These are phyloP conservation scores for Aspergillus sp. DNA, from an alignment of 2,329 filamentous ascomycete species.

Conservation along the genomic window DNA sequence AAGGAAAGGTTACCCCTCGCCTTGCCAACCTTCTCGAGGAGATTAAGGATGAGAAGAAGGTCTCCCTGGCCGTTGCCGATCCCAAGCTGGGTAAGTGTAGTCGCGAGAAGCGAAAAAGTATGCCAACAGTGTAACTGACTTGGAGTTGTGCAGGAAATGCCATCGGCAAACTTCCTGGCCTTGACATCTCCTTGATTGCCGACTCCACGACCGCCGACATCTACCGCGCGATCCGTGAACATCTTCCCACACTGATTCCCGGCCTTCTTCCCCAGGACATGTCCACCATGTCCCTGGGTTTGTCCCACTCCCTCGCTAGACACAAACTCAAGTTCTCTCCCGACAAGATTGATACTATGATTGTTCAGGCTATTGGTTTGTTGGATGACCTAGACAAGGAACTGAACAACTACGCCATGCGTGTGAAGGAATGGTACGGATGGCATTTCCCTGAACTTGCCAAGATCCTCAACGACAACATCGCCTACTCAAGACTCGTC, in stretches of 20 bases:
- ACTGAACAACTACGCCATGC: conserved; percentile 97
- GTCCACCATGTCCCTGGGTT: conserved; percentile 91
- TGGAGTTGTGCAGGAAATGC: conserved; percentile 60
- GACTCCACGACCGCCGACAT: conserved; percentile 82
- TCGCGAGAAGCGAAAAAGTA: neutral
- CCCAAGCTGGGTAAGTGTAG: conserved; percentile 69
- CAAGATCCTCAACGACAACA: conserved; percentile 95
- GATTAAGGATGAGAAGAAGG: conserved; percentile 97
- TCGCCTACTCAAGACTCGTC: conserved; percentile 88
- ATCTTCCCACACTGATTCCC: conserved; percentile 86
- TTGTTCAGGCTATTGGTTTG: conserved; percentile 92
- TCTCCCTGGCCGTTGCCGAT: conserved; percentile 89
- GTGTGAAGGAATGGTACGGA: conserved; percentile 99
- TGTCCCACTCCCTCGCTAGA: conserved; percentile 92
- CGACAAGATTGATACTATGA: conserved; percentile 99
- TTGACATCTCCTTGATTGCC: conserved; percentile 80
- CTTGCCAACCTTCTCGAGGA: conserved; percentile 78
- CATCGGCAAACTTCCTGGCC: conserved; percentile 86
- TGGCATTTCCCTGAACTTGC: conserved; percentile 99
- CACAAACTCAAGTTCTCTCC: conserved; percentile 99
- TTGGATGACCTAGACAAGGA: conserved; percentile 98
- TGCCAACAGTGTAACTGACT: conserved; percentile 15
- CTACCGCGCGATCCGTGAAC: conserved; percentile 90
- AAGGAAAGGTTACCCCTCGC: conserved; percentile 92
- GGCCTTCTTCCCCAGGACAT: conserved; percentile 82